phyloP scores from a whole-genome alignment of 1,284 basidiomycete species.

The Papiliotrema terrestris region DNA sequence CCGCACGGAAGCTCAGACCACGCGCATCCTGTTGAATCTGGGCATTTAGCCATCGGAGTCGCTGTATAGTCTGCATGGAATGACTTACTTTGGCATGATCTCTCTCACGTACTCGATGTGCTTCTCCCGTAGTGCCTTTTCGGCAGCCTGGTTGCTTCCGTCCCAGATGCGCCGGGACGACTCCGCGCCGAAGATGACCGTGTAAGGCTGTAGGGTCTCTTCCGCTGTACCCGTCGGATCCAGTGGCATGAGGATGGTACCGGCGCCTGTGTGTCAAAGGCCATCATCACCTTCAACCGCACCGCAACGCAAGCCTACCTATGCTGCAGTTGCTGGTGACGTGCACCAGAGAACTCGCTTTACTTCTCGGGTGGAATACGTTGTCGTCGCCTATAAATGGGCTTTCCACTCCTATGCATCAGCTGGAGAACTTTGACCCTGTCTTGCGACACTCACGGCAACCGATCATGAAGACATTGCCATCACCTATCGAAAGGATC shows the following conservation, averaged over 20 bases:
- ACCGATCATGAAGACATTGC: conserved; percentile 89
- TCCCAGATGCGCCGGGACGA: conserved; percentile 76
- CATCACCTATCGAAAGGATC: conserved; percentile 85
- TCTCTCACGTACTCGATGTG: conserved; percentile 87
- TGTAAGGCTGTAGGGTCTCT: conserved; percentile 76
- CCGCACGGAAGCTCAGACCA: background rate
- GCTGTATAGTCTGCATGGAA: background rate
- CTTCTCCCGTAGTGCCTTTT: conserved; percentile 75
- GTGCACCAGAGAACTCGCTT: conserved; percentile 72
- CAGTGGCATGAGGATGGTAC: conserved; percentile 9
- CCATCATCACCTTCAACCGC: background rate
- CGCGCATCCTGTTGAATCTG: conserved; percentile 23
- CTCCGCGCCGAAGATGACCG: conserved; percentile 73
- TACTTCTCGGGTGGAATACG: conserved; percentile 73
- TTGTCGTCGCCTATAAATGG: conserved; percentile 78
- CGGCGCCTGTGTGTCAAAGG: conserved; percentile 10
- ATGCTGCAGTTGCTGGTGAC: conserved; percentile 76
- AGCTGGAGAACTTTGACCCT: conserved; percentile 2
- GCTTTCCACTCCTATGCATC: conserved; percentile 70
- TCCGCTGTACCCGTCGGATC: conserved; percentile 42
- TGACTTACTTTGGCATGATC: conserved; percentile 71
- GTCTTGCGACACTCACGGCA: conserved; percentile 58
- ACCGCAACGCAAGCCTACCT: conserved; percentile 55
- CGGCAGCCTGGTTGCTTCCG: conserved; percentile 76
- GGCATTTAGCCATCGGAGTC: background rate